Conservation (phyloP, 371 early-diverging fungal species). For the Mucor indicus region DNA sequence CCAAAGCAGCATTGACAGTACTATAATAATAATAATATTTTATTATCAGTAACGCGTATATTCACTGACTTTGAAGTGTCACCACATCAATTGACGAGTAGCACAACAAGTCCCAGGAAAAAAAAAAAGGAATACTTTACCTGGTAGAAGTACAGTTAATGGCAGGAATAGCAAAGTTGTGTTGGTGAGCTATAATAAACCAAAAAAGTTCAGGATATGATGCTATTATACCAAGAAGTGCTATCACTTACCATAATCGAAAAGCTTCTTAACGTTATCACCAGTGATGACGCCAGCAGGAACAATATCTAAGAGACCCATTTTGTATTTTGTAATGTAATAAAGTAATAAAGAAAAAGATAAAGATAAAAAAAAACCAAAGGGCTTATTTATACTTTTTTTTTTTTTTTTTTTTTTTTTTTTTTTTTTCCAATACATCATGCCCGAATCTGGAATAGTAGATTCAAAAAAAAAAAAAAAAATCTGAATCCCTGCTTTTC, state of each 20-base stretch:
- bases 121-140: too few species aligned
- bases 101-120: too few species aligned
- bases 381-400: too few species aligned
- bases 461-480: constrained; percentile 12
- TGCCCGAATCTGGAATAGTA: too few species aligned
- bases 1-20: constrained; percentile 86
- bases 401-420: too few species aligned
- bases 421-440: too few species aligned
- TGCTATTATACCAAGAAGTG: too few species aligned
- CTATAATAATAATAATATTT: too few species aligned
- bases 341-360: constrained; percentile 4
- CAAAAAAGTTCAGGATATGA: too few species aligned
- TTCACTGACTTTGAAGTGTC: too few species aligned
- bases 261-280: constrained; percentile 82
- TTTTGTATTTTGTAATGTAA: constrained; percentile 37
- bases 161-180: constrained; percentile 89
- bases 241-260: constrained; percentile 60
- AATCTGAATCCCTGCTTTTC: constrained; percentile 23
- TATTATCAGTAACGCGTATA: too few species aligned
- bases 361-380: constrained; percentile 5
- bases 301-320: constrained; percentile 80
- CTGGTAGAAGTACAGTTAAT: constrained; percentile 91
- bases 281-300: constrained; percentile 90
- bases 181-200: constrained; percentile 56
- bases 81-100: too few species aligned